Evolutionary conservation across 768 basidiomycete genomes (phyloP).

Genomic region (Macrolepiota dolichaula): DNA sequence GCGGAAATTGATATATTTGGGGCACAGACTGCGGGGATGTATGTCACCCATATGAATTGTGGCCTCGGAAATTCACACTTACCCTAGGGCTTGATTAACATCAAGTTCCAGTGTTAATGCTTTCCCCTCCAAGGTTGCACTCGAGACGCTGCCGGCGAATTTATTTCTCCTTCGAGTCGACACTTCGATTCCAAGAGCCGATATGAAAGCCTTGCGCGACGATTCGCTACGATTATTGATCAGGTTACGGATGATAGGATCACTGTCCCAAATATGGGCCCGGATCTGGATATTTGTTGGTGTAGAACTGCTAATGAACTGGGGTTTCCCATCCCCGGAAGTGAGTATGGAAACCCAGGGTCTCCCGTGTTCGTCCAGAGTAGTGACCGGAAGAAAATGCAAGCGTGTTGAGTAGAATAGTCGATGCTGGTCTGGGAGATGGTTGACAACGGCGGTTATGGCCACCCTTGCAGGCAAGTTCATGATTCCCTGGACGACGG

Average conservation of each 20-base stretch:
- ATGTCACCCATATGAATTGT: neutral
- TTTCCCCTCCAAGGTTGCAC: constrained; percentile 16
- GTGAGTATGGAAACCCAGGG: constrained; percentile 62
- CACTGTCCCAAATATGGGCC: constrained; percentile 49
- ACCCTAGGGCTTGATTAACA: constrained; percentile 60
- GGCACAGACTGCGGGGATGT: constrained; percentile 47
- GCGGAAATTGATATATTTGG: constrained; percentile 64
- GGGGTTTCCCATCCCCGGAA: constrained; percentile 37
- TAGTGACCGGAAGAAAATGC: constrained; percentile 56
- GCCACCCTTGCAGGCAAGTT: constrained; percentile 17
- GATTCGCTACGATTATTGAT: constrained; percentile 14
- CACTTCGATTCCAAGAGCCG: constrained; percentile 61
- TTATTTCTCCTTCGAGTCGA: constrained; percentile 58
- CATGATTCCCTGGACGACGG: constrained; percentile 43
- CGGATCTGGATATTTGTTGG: constrained; percentile 34
- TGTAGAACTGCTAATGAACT: constrained; percentile 33
- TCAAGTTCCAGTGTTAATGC: constrained; percentile 29
- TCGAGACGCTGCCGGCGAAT: constrained; percentile 44
- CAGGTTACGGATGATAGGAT: constrained; percentile 45
- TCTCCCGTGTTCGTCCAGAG: constrained; percentile 43
- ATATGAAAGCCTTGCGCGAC: constrained; percentile 30
- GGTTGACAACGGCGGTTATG: constrained; percentile 23
- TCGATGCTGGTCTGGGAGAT: constrained; percentile 42
- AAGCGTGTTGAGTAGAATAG: constrained; percentile 45
- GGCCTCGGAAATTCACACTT: constrained; percentile 18